phyloP scores from a whole-genome alignment of 2,329 filamentous ascomycete species.

The Stachybotrys elegans region DNA sequence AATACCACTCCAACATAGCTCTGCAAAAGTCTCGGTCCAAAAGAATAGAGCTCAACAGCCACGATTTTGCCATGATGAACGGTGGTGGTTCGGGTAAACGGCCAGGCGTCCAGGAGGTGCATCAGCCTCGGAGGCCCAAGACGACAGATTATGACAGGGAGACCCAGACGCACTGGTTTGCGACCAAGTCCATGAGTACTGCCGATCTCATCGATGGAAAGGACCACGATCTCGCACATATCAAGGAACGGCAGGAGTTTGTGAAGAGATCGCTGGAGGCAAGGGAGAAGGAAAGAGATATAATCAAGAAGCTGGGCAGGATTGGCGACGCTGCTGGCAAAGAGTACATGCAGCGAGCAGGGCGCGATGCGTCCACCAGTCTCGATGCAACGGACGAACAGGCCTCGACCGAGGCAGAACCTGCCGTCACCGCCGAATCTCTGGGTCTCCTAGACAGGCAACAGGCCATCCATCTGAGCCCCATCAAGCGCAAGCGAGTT shows the following conservation, averaged over 20 bases:
- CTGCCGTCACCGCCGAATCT: constrained; percentile 36
- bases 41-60: constrained; percentile 75
- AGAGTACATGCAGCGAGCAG: constrained; percentile 60
- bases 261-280: constrained; percentile 59
- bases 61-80: constrained; percentile 49
- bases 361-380: constrained; percentile 14
- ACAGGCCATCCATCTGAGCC: constrained; percentile 49
- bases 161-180: constrained; percentile 53
- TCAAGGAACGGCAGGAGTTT: constrained; percentile 59
- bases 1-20: constrained; percentile 83
- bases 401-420: constrained; percentile 11
- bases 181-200: constrained; percentile 46
- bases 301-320: constrained; percentile 62
- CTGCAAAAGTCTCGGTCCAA: constrained; percentile 61
- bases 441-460: constrained; percentile 28
- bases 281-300: constrained; percentile 66
- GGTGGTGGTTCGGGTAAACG: constrained; percentile 3
- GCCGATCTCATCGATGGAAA: constrained; percentile 62
- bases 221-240: constrained; percentile 50
- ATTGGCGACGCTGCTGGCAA: constrained; percentile 61
- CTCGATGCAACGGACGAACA: background rate
- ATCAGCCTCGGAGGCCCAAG: constrained; percentile 10
- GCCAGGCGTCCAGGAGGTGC: constrained; percentile 7
- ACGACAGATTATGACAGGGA: constrained; percentile 49
- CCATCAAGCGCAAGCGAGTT: constrained; percentile 57